Percentiles rank a stretch among this genome's conserved stretches.
These are phyloP conservation scores for Pyrrhoderma noxium DNA, from an alignment of 1,284 basidiomycete species.

Conservation along the genomic window DNA sequence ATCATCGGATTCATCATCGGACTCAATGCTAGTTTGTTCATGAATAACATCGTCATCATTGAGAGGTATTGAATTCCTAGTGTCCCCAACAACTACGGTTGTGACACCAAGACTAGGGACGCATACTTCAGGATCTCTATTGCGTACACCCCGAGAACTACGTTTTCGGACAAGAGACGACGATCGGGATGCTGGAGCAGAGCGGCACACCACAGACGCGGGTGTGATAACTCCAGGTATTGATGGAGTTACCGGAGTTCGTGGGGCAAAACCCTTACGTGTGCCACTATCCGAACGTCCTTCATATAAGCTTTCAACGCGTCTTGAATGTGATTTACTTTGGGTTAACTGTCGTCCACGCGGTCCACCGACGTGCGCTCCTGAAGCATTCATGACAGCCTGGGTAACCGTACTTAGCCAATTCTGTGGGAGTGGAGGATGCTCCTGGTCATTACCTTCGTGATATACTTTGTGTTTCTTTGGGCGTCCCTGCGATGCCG, in stretches of 20 bases:
- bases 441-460: constrained; percentile 17
- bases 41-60: constrained; percentile 24
- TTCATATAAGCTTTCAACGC: neutral
- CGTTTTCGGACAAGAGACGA: constrained; percentile 27
- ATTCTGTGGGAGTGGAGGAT: constrained; percentile 44
- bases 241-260: constrained; percentile 6
- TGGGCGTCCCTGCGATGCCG: neutral
- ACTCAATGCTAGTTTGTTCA: constrained; percentile 25
- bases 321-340: constrained; percentile 7
- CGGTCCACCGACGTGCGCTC: constrained; percentile 40
- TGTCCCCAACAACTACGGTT: constrained; percentile 2
- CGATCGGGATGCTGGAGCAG: constrained; percentile 29
- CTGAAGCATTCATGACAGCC: constrained; percentile 40
- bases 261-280: constrained; percentile 9
- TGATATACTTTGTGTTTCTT: neutral
- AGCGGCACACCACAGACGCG: constrained; percentile 18
- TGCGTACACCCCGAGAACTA: constrained; percentile 12
- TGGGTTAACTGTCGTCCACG: constrained; percentile 5
- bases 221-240: constrained; percentile 13
- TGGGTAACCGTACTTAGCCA: constrained; percentile 60
- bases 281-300: constrained; percentile 2
- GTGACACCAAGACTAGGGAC: constrained; percentile 18
- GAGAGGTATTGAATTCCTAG: constrained; percentile 4
- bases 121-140: neutral
- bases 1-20: constrained; percentile 45